phyloP scores from a whole-genome alignment of 2,329 filamentous ascomycete species.

The Fusarium sp. region DNA sequence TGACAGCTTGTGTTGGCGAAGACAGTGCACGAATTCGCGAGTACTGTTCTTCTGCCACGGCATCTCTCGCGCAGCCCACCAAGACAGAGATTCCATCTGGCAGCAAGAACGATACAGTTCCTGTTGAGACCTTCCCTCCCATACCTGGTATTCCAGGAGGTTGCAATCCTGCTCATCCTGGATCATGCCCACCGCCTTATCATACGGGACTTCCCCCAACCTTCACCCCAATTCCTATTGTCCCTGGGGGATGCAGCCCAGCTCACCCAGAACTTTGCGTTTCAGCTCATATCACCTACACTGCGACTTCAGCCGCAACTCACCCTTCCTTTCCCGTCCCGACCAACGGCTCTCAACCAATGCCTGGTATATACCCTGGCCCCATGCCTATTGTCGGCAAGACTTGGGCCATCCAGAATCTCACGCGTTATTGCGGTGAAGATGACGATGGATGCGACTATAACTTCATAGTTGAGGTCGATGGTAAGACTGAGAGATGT shows the following conservation, averaged over 20 bases:
- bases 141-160: conserved; percentile 18
- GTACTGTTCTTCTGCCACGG: conserved; percentile 6
- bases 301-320: neutral
- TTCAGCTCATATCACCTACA: conserved; percentile 2
- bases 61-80: neutral
- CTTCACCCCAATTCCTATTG: neutral
- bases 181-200: conserved; percentile 23
- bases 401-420: conserved; percentile 19
- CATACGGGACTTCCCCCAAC: conserved; percentile 1
- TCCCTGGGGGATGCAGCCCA: conserved; percentile 19
- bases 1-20: neutral
- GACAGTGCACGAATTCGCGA: conserved; percentile 1
- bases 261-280: conserved; percentile 14
- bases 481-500: conserved; percentile 29
- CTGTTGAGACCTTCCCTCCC: neutral
- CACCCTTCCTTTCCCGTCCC: neutral
- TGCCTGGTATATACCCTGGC: neutral
- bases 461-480: conserved; percentile 24
- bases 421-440: conserved; percentile 30
- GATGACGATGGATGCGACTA: conserved; percentile 30
- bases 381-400: conserved; percentile 13
- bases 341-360: neutral
- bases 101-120: neutral
- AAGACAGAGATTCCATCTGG: conserved; percentile 2
- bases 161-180: conserved; percentile 25